phyloP scores from a whole-genome alignment of 73 alveolate species.

The Paramecium octaurelia region DNA sequence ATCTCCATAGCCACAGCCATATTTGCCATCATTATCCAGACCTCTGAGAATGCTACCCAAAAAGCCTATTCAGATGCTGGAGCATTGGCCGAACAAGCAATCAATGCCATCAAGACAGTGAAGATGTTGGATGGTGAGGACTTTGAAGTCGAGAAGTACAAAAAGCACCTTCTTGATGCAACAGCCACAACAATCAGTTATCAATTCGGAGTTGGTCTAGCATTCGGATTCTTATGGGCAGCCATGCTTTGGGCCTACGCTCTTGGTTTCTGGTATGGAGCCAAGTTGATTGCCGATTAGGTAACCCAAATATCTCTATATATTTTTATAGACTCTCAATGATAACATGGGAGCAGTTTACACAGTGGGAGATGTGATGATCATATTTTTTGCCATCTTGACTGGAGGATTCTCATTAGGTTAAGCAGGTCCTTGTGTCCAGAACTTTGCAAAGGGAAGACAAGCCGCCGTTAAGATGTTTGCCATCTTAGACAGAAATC shows the following conservation, averaged over 20 bases:
- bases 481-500: constrained; percentile 58
- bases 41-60: constrained; percentile 61
- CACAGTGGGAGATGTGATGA: constrained; percentile 75
- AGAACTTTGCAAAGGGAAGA: constrained; percentile 72
- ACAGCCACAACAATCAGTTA: constrained; percentile 39
- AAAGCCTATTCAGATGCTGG: constrained; percentile 71
- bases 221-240: constrained; percentile 61
- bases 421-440: constrained; percentile 76
- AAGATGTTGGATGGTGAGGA: constrained; percentile 62
- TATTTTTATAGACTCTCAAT: constrained; percentile 28
- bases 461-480: constrained; percentile 66
- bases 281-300: constrained; percentile 49
- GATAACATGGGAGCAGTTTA: constrained; percentile 52
- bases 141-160: constrained; percentile 23
- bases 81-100: constrained; percentile 83
- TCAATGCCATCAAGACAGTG: constrained; percentile 75
- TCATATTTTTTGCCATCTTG: constrained; percentile 73
- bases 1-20: constrained; percentile 44
- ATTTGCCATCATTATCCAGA: constrained; percentile 56
- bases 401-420: constrained; percentile 80
- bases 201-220: constrained; percentile 21
- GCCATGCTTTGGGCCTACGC: constrained; percentile 60
- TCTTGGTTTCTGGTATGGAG: constrained; percentile 70
- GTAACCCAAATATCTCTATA: neutral
- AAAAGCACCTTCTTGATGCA: neutral